Percentiles rank a stretch among this genome's conserved stretches.
phyloP scores from a whole-genome alignment of 352 stramenopile species.

The Phytophthora foliorum region DNA sequence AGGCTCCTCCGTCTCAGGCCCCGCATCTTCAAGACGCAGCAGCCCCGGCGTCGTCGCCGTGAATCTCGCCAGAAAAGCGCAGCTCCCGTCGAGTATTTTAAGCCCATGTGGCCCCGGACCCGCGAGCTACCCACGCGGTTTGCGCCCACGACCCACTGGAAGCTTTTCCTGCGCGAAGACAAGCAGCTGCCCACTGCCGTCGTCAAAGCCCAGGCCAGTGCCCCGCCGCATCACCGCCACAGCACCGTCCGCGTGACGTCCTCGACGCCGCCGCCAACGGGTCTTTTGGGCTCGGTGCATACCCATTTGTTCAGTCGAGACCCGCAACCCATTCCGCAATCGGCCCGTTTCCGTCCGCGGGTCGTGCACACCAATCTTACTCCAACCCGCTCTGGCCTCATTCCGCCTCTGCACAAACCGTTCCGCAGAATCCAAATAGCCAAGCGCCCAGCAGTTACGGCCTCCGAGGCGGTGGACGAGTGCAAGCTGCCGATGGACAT shows the following conservation, averaged over 20 bases:
- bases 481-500: not conserved
- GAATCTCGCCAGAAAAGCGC: constrained; percentile 13
- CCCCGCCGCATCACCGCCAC: constrained; percentile 37
- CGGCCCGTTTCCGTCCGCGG: constrained; percentile 17
- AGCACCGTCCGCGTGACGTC: constrained; percentile 28
- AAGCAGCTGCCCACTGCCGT: constrained; percentile 25
- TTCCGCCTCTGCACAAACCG: constrained; percentile 31
- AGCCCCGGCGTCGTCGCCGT: not conserved
- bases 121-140: constrained; percentile 45
- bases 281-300: too few relatives aligned
- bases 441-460: not conserved
- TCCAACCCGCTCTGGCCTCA: constrained; percentile 9
- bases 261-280: not conserved
- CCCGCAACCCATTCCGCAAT: constrained; percentile 11
- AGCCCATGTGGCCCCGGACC: constrained; percentile 41
- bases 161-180: constrained; percentile 38
- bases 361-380: constrained; percentile 28
- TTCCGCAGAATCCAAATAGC: constrained; percentile 4
- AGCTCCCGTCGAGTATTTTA: constrained; percentile 3
- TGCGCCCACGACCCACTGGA: constrained; percentile 38
- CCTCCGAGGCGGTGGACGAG: constrained; percentile 2
- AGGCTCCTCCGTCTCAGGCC: constrained; percentile 9
- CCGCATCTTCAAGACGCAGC: constrained; percentile 2
- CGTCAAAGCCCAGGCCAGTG: constrained; percentile 17
- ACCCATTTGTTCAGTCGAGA: constrained; percentile 30